phyloP scores from a whole-genome alignment of 2,329 filamentous ascomycete genomes.

The Chaetomiaceae sp. region DNA sequence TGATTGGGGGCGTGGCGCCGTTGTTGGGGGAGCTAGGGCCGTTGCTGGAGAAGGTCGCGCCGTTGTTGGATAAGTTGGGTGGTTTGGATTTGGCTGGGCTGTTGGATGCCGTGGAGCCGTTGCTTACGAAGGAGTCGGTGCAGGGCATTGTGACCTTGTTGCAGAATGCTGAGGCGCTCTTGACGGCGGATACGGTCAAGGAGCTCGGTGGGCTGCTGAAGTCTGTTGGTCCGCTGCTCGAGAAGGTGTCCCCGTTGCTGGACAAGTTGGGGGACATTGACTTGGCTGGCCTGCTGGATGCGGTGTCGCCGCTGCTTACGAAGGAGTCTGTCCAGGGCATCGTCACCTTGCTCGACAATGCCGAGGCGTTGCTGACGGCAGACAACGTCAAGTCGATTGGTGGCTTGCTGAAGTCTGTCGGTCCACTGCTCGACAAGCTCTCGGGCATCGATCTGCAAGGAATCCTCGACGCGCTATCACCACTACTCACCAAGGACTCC shows the following conservation, averaged over 20 bases:
- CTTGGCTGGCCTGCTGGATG: constrained; percentile 26
- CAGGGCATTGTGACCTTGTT: constrained; percentile 28
- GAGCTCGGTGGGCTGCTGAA: constrained; percentile 33
- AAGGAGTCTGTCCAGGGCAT: constrained; percentile 28
- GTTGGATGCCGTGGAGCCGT: constrained; percentile 26
- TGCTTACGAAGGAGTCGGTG: constrained; percentile 30
- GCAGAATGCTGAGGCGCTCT: constrained; percentile 27
- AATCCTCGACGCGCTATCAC: constrained; percentile 29
- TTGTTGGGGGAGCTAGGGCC: constrained; percentile 15
- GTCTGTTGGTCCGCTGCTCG: constrained; percentile 21
- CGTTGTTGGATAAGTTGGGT: no score
- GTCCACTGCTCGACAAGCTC: constrained; percentile 4
- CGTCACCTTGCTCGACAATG: constrained; percentile 28
- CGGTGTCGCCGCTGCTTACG: constrained; percentile 26
- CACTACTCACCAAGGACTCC: constrained; percentile 27
- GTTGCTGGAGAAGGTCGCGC: constrained; percentile 26
- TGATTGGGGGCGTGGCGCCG: constrained; percentile 1
- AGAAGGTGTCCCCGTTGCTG: constrained; percentile 22
- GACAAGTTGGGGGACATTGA: constrained; percentile 27
- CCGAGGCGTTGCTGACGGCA: constrained; percentile 27
- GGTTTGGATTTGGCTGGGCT: constrained; percentile 6
- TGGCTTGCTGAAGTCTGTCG: neutral
- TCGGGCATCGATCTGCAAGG: constrained; percentile 21
- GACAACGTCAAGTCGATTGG: constrained; percentile 32
- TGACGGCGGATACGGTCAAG: constrained; percentile 30